These are phyloP conservation scores for Leccinum subspadiceum DNA, from an alignment of 1,284 basidiomycete genomes.

Conservation along the genomic window DNA sequence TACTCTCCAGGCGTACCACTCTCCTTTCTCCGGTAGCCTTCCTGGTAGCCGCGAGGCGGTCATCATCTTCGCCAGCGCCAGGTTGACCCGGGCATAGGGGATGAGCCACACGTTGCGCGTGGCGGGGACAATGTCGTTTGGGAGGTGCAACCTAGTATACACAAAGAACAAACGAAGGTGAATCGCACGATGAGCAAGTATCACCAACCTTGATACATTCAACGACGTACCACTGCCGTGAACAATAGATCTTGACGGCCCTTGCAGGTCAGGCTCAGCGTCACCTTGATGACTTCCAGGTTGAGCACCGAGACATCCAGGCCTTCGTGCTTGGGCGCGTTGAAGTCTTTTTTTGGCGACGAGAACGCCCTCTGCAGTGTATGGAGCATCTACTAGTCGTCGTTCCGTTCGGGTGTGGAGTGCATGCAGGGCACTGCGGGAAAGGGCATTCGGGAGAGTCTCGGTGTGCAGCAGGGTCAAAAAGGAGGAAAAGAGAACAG, in stretches of 20 bases:
- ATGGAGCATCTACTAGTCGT: background rate
- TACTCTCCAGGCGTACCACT: constrained; percentile 78
- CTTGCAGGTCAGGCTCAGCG: constrained; percentile 95
- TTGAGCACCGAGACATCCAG: constrained; percentile 83
- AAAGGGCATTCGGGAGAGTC: background rate
- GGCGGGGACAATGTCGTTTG: constrained; percentile 87
- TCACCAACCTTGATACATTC: background rate
- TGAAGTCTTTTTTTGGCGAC: constrained; percentile 99
- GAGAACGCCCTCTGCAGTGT: constrained; percentile 83
- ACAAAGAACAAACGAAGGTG: background rate
- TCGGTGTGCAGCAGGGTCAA: background rate
- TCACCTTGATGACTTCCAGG: constrained; percentile 98
- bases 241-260: constrained; percentile 98
- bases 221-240: constrained; percentile 81
- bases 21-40: constrained; percentile 89
- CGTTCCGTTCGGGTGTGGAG: background rate
- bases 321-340: constrained; percentile 95
- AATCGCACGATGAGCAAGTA: background rate
- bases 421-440: background rate
- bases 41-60: constrained; percentile 84
- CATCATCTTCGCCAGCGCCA: constrained; percentile 65
- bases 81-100: constrained; percentile 72
- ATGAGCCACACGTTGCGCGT: constrained; percentile 91
- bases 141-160: background rate
- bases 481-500: constrained; percentile 3